Evolutionary conservation across 169 alveolate genomes (phyloP), one percentile per base, ranked within the genome.

Genomic region (Plasmodium berghei): DNA sequence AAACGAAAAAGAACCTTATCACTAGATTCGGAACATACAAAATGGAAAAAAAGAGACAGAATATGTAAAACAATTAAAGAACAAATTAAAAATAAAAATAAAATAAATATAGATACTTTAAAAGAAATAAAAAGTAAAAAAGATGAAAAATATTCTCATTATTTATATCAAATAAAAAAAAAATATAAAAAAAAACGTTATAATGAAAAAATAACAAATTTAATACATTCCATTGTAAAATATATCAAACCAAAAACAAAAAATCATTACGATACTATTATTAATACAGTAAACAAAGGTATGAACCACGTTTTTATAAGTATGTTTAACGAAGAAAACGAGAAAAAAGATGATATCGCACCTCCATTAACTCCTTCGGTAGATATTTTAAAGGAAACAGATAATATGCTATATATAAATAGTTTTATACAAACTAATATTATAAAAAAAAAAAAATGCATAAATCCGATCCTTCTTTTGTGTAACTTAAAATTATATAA

Each of bases 401-500:
- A 34, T 34, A 34, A 34, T 34, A 34, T 34, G 42, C 42, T 34
- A 34, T 34, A 34, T 34, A 34, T 34, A 34, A 12, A 69, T 18
- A 55, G 18, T 8, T 12, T 69, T 59, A 6, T 63, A 10, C 14
- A 22, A 59, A 6, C 58, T 9, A 20, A 61, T 24, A 64, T 62
- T 28, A 48, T 34, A 46, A 66, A 73, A 14, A 72, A 52, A n/a
- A 64, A 61, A n/a, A 10, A 45, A 49, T 26, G 9, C 10, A 24
- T 5, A 34, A 34, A 22, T 16, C 24, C 56, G 46, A 80, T 80
- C 70, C 59, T 55, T 22, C n/a, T 69, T 20, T 59, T 80, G 52
- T 80, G 90, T 48, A 56, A 58, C 62, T 80, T 80, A 59, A 80
- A 70, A 67, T 26, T 80, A 71, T 80, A 80, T 52, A 80, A 80